Base-by-base conservation (phyloP, 805 yeast genomes). In the Candida lessepsii region DNA sequence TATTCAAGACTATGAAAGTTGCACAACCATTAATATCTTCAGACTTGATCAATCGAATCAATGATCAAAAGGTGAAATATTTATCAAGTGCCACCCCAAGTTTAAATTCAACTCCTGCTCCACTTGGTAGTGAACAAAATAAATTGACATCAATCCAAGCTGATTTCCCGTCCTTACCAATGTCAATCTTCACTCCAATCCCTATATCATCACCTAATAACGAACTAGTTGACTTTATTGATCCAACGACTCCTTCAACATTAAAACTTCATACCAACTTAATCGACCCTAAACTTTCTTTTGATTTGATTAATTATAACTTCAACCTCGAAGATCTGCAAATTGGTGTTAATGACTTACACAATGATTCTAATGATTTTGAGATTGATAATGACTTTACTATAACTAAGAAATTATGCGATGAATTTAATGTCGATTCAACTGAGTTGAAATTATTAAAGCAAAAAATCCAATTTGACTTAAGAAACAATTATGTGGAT, bases 401-500 rank as follows among this genome's bases (percentile, higher is more conserved):
- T 7, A 42, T 47, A 16, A 40, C 39, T 17, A 25, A 29, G 7
- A 20, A 20, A 3, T 14, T 47, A n/a, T 40, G 39, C 25, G 10
- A 23, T 18, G 30, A 39, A 15, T 47, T 47, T 10, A 11, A 24
- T 5, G 26, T 40, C 9, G 48, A 45, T 27, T 38, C 35, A 2
- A 26, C 39, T 9, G 73, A 69, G 36, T 49, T 67, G 32, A 38
- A 45, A 13, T 61, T 64, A 31, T 54, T 67, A 48, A 62, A 56
- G 35, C 65, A 63, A 26, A 67, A 67, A 46, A 65, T 69, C 18
- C 54, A 54, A 37, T 69, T 65, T 39, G 73, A 67, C 39, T 62
- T 68, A 41, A 53, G 65, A 20, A 66, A 69, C 48, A 69, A 69
- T 44, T 68, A 61, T 49, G 72, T 69, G 16, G 71, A 68, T 49